Evolutionary conservation across 2,329 filamentous ascomycete species (phyloP), one percentile per base, ranked within the genome.

Genomic region (Diplodia seriata): DNA sequence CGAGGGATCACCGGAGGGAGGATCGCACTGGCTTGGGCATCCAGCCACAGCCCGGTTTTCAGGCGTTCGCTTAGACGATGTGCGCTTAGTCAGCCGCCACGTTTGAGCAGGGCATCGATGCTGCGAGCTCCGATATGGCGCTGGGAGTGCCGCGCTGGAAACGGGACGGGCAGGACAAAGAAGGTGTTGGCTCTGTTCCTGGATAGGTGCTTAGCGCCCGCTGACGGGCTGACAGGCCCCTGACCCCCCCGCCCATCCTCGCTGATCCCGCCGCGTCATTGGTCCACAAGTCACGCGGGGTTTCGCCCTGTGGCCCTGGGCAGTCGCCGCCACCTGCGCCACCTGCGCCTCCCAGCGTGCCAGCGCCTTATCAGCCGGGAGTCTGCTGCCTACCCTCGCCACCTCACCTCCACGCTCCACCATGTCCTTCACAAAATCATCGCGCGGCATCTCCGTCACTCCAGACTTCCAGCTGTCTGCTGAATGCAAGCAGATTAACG

Each of bases 61-160:
- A 29, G 11, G n/a, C 38, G 36, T 14, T 63, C 59, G 59, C 59
- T 63, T 63, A 63, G n/a, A 36, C 6, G 12, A 23, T 51, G 43
- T 63, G 59, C 12, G 59, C 59, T 63, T 51, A 63, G 59, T 63
- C 47, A 63, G 43, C 59, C 9, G 18, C 43, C 8, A 20, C 18
- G 43, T n/a, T 7, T 4, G 18, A 11, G 7, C 9, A 47, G 43
- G 20, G 43, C 43, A 47, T 47, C 43, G 43, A 47, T 9, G 18
- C 43, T 47, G 43, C 43, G 11, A 14, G 18, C 43, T 47, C 18
- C n/a, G 43, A 8, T 26, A 26, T 12, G 36, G 36, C 6, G 36
- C 36, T 38, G 36, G 36, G 43, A 8, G 8, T 20, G 43, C 43
- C 43, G 18, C 18, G 43, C 43, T 47, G 43, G 43, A 47, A 47